Percentiles rank a stretch among this genome's conserved stretches.
phyloP scores from a whole-genome alignment of 164 flowering plant genomes.

The Brasenia schreberi region DNA sequence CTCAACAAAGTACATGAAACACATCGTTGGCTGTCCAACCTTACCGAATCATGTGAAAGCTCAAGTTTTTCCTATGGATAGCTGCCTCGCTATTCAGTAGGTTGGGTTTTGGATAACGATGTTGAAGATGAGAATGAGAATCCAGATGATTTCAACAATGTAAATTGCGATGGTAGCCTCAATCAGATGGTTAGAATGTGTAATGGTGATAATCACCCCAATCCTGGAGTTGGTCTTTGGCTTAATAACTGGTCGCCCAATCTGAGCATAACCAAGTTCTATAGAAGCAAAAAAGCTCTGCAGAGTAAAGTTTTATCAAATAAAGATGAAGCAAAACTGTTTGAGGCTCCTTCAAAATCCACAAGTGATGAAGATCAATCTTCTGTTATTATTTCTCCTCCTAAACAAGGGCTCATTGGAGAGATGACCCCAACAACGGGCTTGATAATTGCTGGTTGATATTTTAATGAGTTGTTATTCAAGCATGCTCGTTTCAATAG shows the following conservation, averaged over 20 bases:
- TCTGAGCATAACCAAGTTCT: background rate
- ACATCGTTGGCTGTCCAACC: slow-evolving; percentile 47
- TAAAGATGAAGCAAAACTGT: background rate
- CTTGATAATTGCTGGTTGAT: no score
- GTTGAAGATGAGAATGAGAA: slow-evolving; percentile 14
- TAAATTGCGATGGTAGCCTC: no score
- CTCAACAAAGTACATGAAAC: slow-evolving; percentile 55
- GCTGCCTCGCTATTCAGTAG: slow-evolving; percentile 46
- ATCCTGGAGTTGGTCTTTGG: background rate
- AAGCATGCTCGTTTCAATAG: no score
- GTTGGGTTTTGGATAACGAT: slow-evolving; percentile 9
- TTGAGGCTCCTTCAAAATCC: background rate
- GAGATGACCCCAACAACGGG: background rate
- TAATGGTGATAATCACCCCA: background rate
- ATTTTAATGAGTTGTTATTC: no score
- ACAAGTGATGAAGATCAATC: slow-evolving; percentile 3
- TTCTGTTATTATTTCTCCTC: background rate
- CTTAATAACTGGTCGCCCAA: background rate
- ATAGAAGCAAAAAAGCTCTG: background rate
- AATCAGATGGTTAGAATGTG: no score
- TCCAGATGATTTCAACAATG: background rate
- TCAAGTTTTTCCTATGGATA: slow-evolving; percentile 55
- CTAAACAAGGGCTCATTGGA: background rate
- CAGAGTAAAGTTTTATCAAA: background rate
- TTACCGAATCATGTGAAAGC: slow-evolving; percentile 67